phyloP scores from a whole-genome alignment of 805 yeast genomes.

The Kodamaea lidongshanica region DNA sequence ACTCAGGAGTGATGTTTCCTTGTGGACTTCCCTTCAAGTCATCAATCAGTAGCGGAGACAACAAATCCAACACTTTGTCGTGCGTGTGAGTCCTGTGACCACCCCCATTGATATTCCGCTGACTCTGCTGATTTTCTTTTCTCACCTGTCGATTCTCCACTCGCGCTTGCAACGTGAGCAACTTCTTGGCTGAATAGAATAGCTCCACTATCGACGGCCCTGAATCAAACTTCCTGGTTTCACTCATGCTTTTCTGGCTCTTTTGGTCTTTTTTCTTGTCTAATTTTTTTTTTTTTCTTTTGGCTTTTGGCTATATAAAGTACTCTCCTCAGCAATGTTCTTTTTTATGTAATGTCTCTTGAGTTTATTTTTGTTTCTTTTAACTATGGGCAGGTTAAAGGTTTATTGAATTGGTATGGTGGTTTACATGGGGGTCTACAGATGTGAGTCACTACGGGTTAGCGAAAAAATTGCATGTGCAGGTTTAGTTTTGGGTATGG shows the following conservation, averaged over 20 bases:
- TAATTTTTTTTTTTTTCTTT: conserved; percentile 1
- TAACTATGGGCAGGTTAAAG: too few relatives aligned
- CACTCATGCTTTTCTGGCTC: background rate
- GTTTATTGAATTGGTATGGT: too few relatives aligned
- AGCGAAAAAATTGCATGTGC: too few relatives aligned
- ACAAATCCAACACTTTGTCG: conserved; percentile 28
- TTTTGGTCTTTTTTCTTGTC: background rate
- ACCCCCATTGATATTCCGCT: conserved; percentile 10
- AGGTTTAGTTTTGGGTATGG: too few relatives aligned
- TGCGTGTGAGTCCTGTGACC: conserved; percentile 7
- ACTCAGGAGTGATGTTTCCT: too few relatives aligned
- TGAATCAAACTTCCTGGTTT: conserved; percentile 11
- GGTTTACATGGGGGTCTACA: too few relatives aligned
- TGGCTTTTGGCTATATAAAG: too few relatives aligned
- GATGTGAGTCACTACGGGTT: too few relatives aligned
- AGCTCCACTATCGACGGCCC: conserved; percentile 38
- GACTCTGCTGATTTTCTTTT: conserved; percentile 26
- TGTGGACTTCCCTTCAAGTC: conserved; percentile 24
- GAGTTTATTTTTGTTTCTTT: too few relatives aligned
- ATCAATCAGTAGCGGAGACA: conserved; percentile 36
- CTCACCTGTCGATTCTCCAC: conserved; percentile 35
- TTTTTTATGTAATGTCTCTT: too few relatives aligned
- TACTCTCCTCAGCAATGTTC: too few relatives aligned
- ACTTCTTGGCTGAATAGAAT: conserved; percentile 35
- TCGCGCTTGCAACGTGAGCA: conserved; percentile 33